phyloP scores from a whole-genome alignment of 2,329 filamentous ascomycete species.

The Tolypocladium tropicale region DNA sequence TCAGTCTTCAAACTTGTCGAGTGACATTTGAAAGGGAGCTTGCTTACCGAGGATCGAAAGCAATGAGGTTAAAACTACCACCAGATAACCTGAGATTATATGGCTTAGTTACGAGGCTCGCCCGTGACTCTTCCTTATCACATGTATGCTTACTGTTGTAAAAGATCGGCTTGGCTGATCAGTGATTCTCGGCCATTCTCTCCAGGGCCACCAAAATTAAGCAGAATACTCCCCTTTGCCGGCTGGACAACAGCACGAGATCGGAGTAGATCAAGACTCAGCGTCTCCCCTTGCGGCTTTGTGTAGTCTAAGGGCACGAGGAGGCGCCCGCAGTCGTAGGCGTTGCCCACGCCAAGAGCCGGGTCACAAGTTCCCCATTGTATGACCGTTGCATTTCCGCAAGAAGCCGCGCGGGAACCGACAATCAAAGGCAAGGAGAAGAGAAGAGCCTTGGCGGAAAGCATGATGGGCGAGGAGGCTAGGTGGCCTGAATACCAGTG shows the following conservation, averaged over 20 bases:
- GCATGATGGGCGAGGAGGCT: not conserved
- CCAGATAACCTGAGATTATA: constrained; percentile 9
- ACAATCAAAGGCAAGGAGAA: not conserved
- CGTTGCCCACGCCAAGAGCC: no score
- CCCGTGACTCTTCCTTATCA: not conserved
- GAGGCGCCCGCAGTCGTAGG: not conserved
- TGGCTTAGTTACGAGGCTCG: not conserved
- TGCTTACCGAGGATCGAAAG: constrained; percentile 15
- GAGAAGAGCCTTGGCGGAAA: not conserved
- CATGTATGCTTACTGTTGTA: no score
- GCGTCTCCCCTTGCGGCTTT: not conserved
- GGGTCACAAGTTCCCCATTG: not conserved
- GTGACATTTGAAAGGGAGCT: not conserved
- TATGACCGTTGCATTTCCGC: not conserved
- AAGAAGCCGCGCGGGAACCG: not conserved
- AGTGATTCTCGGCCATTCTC: not conserved
- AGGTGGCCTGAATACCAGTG: not conserved
- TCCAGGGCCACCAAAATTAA: constrained; percentile 12
- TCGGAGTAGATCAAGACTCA: constrained; percentile 6
- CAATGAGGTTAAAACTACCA: constrained; percentile 14
- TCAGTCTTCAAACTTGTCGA: no score
- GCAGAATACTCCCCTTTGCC: constrained; percentile 17
- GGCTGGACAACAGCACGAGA: constrained; percentile 6
- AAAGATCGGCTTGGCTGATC: not conserved
- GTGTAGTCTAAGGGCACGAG: constrained; percentile 5